Base-by-base conservation (phyloP, 306 rosid species). In the Acacia crassicarpa region DNA sequence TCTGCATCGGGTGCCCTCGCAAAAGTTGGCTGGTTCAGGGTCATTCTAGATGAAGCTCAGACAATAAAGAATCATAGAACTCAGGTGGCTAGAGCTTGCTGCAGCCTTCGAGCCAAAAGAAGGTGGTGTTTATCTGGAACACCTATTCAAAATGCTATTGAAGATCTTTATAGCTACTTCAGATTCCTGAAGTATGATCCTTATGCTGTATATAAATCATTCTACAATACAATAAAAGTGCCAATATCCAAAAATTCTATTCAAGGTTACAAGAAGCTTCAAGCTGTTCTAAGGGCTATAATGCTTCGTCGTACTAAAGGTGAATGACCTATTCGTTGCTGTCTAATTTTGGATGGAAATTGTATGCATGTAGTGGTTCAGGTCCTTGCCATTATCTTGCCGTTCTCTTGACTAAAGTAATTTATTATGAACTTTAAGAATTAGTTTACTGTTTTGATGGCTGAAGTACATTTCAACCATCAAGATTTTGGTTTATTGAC, bases 71-170 rank as follows among this genome's bases (percentile, higher is more conserved):
- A 95, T 88, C 97, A 93, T 87, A 91, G 98, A 87, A 95, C 99
- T 88, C 98, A 92, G 87, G 98, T 95, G 85, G 99, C 99, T 81
- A 92, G 99, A 87, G 99, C 99, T 45, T 95, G 99, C 77, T 93
- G 94, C 85, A 91, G 98, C 85, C 99, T 95, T 81, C 88, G 94
- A 85, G 98, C 99, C 82, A 93, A 92, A 88, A 91, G 96, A 84
- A 91, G 99, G 87, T 93, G 99, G 99, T 95, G 99, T 92, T 86
- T 95, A 86, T 95, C 99, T 71, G 98, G 99, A 83, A 95, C 99
- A 5, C 99, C 98, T 59, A 95, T 95, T 84, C 98, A 95, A 85
- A 95, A 95, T 85, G 79, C 93, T 33, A 93, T 95, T 75, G 99
- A 95, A 84, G 99, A 95, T 85, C 81, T 95, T 71, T 95, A 95